These are phyloP conservation scores for Suaeda aralocaspica DNA, from an alignment of 148 eudicot genomes.

Conservation along the genomic window DNA sequence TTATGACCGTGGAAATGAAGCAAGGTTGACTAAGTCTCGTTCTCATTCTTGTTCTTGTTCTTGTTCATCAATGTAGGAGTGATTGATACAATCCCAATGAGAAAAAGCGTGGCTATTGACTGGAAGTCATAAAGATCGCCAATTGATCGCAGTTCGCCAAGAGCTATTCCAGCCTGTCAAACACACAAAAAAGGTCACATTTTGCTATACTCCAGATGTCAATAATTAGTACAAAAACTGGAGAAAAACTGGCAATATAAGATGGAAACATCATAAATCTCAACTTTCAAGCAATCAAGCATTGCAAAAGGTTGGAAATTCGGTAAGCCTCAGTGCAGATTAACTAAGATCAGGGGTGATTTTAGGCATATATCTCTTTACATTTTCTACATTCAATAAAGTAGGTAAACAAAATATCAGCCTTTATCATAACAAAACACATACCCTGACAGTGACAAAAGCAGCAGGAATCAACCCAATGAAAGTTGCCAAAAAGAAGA, in stretches of 20 bases:
- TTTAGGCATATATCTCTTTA: no score
- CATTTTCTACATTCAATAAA: no score
- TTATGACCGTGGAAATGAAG: background rate
- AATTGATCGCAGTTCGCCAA: slow-evolving; percentile 74
- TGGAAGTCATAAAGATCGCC: slow-evolving; percentile 83
- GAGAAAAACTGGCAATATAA: background rate
- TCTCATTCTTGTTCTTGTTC: slow-evolving; percentile 50
- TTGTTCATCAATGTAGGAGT: slow-evolving; percentile 77
- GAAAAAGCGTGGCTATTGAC: slow-evolving; percentile 82
- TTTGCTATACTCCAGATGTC: background rate
- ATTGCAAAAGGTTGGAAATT: no score
- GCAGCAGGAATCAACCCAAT: slow-evolving; percentile 92
- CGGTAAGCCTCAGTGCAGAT: no score
- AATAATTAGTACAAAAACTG: no score
- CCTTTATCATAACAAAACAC: no score
- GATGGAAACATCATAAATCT: no score
- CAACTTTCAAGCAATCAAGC: no score
- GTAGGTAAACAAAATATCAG: no score
- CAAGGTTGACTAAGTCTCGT: slow-evolving; percentile 26
- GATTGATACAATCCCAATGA: slow-evolving; percentile 67
- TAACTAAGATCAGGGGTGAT: no score
- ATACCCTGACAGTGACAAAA: slow-evolving; percentile 86
- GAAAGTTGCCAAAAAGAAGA: slow-evolving; percentile 76
- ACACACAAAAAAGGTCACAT: background rate
- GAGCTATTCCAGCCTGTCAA: slow-evolving; percentile 85